Base-by-base conservation (phyloP, 345 rosid genomes). In the Hevea brasiliensis region DNA sequence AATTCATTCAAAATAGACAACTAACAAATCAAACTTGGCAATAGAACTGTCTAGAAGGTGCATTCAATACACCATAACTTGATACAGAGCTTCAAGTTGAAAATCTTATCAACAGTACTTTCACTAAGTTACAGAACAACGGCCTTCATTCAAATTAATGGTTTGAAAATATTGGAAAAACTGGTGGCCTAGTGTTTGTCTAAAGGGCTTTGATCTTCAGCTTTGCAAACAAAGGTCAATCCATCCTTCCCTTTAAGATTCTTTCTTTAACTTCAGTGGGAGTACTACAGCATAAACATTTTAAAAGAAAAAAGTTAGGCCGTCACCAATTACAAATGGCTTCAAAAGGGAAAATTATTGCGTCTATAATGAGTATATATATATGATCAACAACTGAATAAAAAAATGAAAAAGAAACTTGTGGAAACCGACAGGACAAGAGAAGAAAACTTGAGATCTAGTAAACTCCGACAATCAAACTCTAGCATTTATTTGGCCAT, bases 191-290 rank as follows among this genome's bases (percentile, higher is more conserved):
- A 20, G 20, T 73, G 27, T 18, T 1, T 18, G 27, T 3, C 17
- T 9, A 10, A 1, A 50, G 35, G 37, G 15, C 7, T 17, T 35
- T 70, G 67, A 12, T 71, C 76, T 83, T 74, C 44, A 5, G 41
- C 41, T 60, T n/a, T 32, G 18, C 59, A 37, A 20, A 26, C 59
- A 61, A 4, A 65, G 57, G 61, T 91, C 82, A 92, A 78, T 95
- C 99, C 96, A 92, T 95, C 81, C 99, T 91, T 78, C 99, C 99
- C 85, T 95, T 95, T 76, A 95, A 85, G 81, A 91, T 91, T 79
- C 86, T 81, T 79, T 95, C 97, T 77, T 74, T 89, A 65, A 89
- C 80, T 83, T 92, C 99, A 0, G 94, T 86, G 3, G 98, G 94
- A 47, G 98, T 91, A 23, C 98, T 95, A 94, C 80, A 86, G 32